Conservation (phyloP, 129 eudicot species). For the Heracleum sosnowskyi region DNA sequence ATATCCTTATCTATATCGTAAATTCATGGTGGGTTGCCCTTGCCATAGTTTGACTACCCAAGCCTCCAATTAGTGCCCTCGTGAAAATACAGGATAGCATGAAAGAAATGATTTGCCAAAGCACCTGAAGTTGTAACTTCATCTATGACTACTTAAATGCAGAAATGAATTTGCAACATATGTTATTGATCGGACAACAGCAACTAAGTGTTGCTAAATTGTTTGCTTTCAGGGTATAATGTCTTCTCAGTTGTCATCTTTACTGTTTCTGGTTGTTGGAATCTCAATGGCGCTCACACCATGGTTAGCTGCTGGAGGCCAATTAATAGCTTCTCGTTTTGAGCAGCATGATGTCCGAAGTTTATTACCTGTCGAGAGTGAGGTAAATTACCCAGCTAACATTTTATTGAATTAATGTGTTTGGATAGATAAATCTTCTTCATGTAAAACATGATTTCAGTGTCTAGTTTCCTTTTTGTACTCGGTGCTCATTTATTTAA, state of each 20-base stretch:
- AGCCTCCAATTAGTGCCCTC: background rate
- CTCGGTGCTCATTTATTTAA: background rate
- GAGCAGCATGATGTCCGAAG: slow-evolving; percentile 95
- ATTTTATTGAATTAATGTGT: background rate
- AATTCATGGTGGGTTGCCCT: background rate
- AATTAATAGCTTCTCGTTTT: slow-evolving; percentile 87
- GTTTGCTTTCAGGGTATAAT: slow-evolving; percentile 79
- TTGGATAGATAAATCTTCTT: background rate
- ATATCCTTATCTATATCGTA: background rate
- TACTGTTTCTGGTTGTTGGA: slow-evolving; percentile 95
- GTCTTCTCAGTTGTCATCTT: slow-evolving; percentile 85
- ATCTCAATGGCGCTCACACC: slow-evolving; percentile 98
- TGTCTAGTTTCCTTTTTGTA: background rate
- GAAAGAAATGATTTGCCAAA: background rate
- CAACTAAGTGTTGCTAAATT: slow-evolving; percentile 6
- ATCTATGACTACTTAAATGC: background rate
- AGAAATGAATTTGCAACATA: background rate
- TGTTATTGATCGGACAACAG: background rate
- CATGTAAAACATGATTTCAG: background rate
- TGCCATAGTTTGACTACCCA: background rate
- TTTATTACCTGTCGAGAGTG: slow-evolving; percentile 90
- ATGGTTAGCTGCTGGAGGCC: slow-evolving; percentile 99
- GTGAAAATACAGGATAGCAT: background rate
- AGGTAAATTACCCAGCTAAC: slow-evolving; percentile 37
- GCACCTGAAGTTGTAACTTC: background rate